Base-by-base conservation (phyloP, 345 rosid species). In the Cardiospermum halicacabum region DNA sequence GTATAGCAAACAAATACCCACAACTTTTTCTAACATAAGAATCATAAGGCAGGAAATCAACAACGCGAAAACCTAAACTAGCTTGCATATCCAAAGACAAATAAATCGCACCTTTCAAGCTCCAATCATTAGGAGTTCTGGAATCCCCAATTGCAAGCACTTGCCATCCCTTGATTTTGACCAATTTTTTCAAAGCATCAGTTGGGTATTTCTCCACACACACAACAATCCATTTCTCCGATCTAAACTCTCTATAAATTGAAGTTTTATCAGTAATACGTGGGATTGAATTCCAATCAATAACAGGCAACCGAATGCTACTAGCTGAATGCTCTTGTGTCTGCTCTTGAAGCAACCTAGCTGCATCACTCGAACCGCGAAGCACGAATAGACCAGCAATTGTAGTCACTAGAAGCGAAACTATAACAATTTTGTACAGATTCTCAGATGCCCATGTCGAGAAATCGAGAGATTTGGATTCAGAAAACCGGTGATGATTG, bases 1-100 rank as follows among this genome's bases (percentile, higher is more conserved):
- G 99, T 62, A 94, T 85, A 3, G 99, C 99, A 31, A 91, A 94
- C 80, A 94, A 77, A 69, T 94, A 94, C 57, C 97, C 99, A 2
- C 88, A 89, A 63, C 71, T 89, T 69, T 94, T 94, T 77, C 97
- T 75, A 50, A 94, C 87, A 59, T 74, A 85, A n/a, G 97, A 89
- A 73, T 84, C 88, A 59, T 83, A 91, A n/a, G 99, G 97, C 83
- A 94, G 66, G 74, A 69, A 89, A 75, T 86, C 92, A 49, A 83
- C 67, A 21, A 91, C 82, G 19, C 90, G 81, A 69, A 77, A 94
- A 51, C 91, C 93, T 75, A 94, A 70, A 45, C 64, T 81, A 21
- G 96, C 96, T 74, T 91, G 99, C 71, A 78, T 85, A 64, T 91
- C 99, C 7, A 94, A 71, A 43, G 99, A 91, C 69, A 94, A 53